Evolutionary conservation across 345 rosid species (phyloP).

Genomic region (Xanthoceras sorbifolium): DNA sequence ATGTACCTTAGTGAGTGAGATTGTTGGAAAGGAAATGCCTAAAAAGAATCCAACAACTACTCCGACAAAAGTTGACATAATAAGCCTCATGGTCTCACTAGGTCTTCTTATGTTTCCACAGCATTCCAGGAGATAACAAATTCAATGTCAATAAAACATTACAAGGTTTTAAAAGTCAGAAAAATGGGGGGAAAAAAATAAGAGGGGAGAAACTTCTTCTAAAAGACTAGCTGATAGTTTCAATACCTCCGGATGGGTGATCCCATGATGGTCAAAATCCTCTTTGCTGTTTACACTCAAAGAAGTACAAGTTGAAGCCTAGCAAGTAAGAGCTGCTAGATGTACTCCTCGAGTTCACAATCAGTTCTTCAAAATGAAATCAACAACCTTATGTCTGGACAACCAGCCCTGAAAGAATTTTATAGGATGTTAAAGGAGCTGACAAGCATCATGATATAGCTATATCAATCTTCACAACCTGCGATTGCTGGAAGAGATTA

Average conservation of each 20-base stretch:
- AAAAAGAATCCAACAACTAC: constrained; percentile 77
- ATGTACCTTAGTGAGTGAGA: constrained; percentile 72
- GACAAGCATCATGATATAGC: neutral
- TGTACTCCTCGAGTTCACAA: constrained; percentile 32
- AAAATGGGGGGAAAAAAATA: neutral
- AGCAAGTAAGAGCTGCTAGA: constrained; percentile 20
- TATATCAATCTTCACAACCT: neutral
- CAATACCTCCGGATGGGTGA: constrained; percentile 40
- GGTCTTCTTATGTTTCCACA: constrained; percentile 63
- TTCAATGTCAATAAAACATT: neutral
- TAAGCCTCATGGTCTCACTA: constrained; percentile 70
- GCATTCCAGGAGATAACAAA: constrained; percentile 25
- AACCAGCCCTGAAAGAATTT: constrained; percentile 12
- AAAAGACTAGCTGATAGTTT: constrained; percentile 8
- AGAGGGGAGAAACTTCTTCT: neutral
- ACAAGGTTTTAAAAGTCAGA: constrained; percentile 1
- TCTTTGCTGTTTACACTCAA: constrained; percentile 16
- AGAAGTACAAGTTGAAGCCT: constrained; percentile 27
- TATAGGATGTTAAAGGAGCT: neutral
- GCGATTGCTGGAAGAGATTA: neutral
- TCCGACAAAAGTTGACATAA: constrained; percentile 64
- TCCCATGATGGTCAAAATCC: constrained; percentile 37
- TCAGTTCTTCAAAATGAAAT: constrained; percentile 13
- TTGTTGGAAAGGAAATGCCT: constrained; percentile 76
- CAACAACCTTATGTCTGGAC: constrained; percentile 14